A percentile compares a stretch with the other conserved stretches of the same genome.
Evolutionary conservation across 805 yeast genomes (phyloP).

Genomic region (Candida khao-thaluensis): DNA sequence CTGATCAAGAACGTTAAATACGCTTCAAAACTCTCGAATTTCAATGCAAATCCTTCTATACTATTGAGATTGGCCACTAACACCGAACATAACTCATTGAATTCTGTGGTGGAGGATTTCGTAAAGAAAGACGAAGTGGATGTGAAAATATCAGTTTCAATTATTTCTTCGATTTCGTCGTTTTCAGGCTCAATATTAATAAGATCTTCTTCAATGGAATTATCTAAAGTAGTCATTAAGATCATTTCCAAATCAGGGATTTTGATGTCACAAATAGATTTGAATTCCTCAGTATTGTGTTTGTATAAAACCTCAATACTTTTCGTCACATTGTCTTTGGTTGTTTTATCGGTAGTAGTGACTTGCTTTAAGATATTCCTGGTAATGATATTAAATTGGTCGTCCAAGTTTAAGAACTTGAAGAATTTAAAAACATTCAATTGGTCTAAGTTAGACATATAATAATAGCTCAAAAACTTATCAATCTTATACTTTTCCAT

Average conservation of each 20-base stretch:
- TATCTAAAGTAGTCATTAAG: slow-evolving; percentile 60
- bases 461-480: slow-evolving; percentile 31
- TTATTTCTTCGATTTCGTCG: slow-evolving; percentile 18
- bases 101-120: slow-evolving; percentile 36
- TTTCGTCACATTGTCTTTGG: slow-evolving; percentile 15
- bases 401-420: slow-evolving; percentile 21
- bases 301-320: slow-evolving; percentile 21
- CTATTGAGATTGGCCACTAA: slow-evolving; percentile 9
- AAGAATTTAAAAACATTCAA: slow-evolving; percentile 22
- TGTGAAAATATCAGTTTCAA: slow-evolving; percentile 16
- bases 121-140: slow-evolving; percentile 20
- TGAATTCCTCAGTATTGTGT: slow-evolving; percentile 21
- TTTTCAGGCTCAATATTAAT: slow-evolving; percentile 27
- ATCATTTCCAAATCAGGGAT: slow-evolving; percentile 49
- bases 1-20: slow-evolving; percentile 60
- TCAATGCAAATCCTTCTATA: slow-evolving; percentile 13
- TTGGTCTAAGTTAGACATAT: slow-evolving; percentile 25
- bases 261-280: slow-evolving; percentile 16
- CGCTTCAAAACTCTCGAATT: slow-evolving; percentile 41
- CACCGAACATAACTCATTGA: slow-evolving; percentile 17
- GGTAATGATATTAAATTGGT: slow-evolving; percentile 18
- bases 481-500: slow-evolving; percentile 15
- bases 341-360: slow-evolving; percentile 19
- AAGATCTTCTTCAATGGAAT: slow-evolving; percentile 31
- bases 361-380: slow-evolving; percentile 14